Evolutionary conservation across 2,329 filamentous ascomycete genomes (phyloP), one percentile per base, ranked within the genome.

Genomic region (Alternaria angustiovoidea): DNA sequence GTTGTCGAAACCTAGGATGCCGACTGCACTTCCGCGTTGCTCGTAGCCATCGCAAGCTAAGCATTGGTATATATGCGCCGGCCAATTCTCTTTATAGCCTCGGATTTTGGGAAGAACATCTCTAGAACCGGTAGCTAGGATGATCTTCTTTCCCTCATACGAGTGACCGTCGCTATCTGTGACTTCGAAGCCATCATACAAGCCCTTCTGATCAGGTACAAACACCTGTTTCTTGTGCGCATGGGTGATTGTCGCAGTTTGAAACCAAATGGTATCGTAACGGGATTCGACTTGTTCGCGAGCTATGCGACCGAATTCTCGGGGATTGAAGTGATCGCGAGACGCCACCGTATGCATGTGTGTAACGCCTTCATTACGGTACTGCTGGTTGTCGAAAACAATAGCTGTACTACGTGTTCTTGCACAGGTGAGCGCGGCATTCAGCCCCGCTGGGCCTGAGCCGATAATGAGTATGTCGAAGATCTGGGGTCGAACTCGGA

Each of bases 21-120:
- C 75, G 5, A 74, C 69, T 0, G 75, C 66, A 2, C 65, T 66
- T 2, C 83, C 85, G 14, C 82, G 79, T 51, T 88, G 84, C 62
- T 89, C 87, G 69, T 81, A 88, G 5, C 87, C 87, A 63, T 88
- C 81, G 71, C 86, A 89, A 66, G 84, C 87, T 1, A 88, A 80
- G 64, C 86, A 89, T 66, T 88, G 86, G 64, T 85, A 88, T 34
- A 75, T 74, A 39, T 75, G 73, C 5, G 38, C 22, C 0, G 73
- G 69, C 86, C 86, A 89, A 55, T 83, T 84, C 41, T 87, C 83
- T 0, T 64, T 77, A 61, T 86, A 89, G 0, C 87, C 87, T 1
- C 39, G 26, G 16, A 88, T 83, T 14, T 83, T 78, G 0, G 83
- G 84, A 32, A 84, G 68, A 0, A 85, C 64, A 63, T 89, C 87